phyloP scores from a whole-genome alignment of 208 protist species.

The Crithidia acanthocephali region DNA sequence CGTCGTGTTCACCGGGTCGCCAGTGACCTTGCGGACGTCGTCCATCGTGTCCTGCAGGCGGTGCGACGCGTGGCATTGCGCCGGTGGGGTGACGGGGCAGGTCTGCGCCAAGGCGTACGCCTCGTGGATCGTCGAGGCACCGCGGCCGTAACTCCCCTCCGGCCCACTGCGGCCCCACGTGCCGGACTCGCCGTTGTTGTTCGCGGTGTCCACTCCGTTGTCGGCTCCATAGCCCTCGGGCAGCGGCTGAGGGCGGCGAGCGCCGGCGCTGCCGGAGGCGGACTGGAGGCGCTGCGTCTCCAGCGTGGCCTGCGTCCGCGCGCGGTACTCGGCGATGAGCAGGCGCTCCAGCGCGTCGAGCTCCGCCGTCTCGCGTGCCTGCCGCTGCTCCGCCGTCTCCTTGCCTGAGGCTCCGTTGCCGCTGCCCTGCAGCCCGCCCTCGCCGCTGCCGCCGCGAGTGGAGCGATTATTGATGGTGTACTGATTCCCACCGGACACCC shows the following conservation, averaged over 20 bases:
- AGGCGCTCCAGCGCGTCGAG: constrained; percentile 88
- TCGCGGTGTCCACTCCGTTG: not conserved
- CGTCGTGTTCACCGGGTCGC: constrained; percentile 65
- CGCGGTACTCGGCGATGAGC: constrained; percentile 90
- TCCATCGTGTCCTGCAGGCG: constrained; percentile 79
- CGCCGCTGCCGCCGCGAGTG: constrained; percentile 1
- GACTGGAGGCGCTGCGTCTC: constrained; percentile 57
- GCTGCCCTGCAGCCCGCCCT: constrained; percentile 8
- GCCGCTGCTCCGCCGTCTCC: constrained; percentile 46
- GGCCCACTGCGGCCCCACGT: constrained; percentile 14
- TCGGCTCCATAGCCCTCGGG: constrained; percentile 27
- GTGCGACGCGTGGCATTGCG: constrained; percentile 76
- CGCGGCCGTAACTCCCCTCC: constrained; percentile 16
- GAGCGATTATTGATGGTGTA: constrained; percentile 48
- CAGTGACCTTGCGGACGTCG: constrained; percentile 58
- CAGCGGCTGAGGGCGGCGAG: constrained; percentile 48
- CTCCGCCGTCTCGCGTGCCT: constrained; percentile 62
- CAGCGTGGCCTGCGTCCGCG: constrained; percentile 65
- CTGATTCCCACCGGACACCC: constrained; percentile 49
- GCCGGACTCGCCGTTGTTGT: not conserved
- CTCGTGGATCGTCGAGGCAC: constrained; percentile 51
- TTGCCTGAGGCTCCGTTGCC: not conserved
- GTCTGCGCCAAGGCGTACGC: constrained; percentile 64
- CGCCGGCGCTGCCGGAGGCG: constrained; percentile 36
- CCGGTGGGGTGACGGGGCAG: constrained; percentile 73